Percentiles rank a stretch among this genome's conserved stretches.
These are phyloP conservation scores for Oryza coarctata DNA, from an alignment of 176 grass and related monocot species.

Conservation along the genomic window DNA sequence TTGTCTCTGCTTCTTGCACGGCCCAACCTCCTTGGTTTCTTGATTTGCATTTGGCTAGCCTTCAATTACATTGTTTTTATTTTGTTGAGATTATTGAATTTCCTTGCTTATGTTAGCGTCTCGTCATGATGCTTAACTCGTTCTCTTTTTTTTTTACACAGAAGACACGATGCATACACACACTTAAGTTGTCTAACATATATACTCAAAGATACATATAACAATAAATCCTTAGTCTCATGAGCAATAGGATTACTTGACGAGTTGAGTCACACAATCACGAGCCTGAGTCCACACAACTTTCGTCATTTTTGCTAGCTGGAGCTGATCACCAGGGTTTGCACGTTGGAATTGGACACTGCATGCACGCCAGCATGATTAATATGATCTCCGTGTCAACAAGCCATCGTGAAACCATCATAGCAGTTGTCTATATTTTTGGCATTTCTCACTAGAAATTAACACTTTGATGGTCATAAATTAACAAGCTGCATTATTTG, in stretches of 20 bases:
- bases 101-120: too few species aligned
- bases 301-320: background rate
- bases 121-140: too few species aligned
- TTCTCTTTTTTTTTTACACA: too few species aligned
- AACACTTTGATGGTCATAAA: background rate
- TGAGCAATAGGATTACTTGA: too few species aligned
- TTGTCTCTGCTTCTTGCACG: background rate
- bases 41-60: background rate
- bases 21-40: background rate
- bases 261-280: too few species aligned
- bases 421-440: background rate
- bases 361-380: background rate
- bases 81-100: too few species aligned
- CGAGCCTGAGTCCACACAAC: too few species aligned
- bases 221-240: too few species aligned
- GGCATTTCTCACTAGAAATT: background rate
- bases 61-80: too few species aligned
- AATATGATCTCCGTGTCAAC: background rate
- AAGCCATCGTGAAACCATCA: background rate
- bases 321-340: background rate
- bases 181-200: too few species aligned
- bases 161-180: too few species aligned
- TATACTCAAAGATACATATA: too few species aligned
- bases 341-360: conserved; percentile 10
- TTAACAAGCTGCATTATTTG: background rate